Conservation (phyloP, 768 basidiomycete species). For the Amanita jacksonii region DNA sequence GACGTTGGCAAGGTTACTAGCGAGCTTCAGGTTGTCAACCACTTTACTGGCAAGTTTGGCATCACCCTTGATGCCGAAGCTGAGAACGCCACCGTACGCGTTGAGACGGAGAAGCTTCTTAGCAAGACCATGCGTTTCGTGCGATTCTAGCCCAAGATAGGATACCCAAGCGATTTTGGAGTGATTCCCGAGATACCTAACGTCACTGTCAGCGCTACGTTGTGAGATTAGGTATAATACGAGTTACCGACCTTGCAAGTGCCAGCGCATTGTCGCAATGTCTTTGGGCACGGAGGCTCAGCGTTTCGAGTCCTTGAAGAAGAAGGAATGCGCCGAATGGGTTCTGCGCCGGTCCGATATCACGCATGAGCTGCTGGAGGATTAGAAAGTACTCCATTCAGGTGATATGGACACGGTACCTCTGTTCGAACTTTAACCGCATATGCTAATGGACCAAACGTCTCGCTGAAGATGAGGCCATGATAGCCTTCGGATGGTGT, state of each 20-base stretch:
- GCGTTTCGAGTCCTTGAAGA: slow-evolving; percentile 73
- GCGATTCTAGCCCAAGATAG: slow-evolving; percentile 60
- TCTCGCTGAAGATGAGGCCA: slow-evolving; percentile 55
- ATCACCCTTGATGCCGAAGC: slow-evolving; percentile 65
- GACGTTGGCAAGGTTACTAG: slow-evolving; percentile 66
- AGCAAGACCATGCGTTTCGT: slow-evolving; percentile 52
- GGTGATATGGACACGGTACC: slow-evolving; percentile 11
- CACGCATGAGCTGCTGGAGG: slow-evolving; percentile 41
- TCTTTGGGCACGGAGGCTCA: slow-evolving; percentile 59
- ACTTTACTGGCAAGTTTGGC: slow-evolving; percentile 41
- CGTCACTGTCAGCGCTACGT: slow-evolving; percentile 10
- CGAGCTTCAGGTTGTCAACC: slow-evolving; percentile 63
- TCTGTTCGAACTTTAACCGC: slow-evolving; percentile 56
- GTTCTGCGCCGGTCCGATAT: slow-evolving; percentile 56
- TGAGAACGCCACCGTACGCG: slow-evolving; percentile 64
- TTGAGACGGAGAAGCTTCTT: slow-evolving; percentile 43
- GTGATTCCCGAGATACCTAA: slow-evolving; percentile 51
- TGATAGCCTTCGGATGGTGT: slow-evolving; percentile 71
- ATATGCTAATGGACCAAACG: slow-evolving; percentile 57
- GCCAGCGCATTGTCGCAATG: slow-evolving; percentile 64
- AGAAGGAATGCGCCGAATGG: slow-evolving; percentile 70
- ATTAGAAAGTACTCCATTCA: too few species aligned
- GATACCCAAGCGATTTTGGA: slow-evolving; percentile 67
- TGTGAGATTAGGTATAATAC: background rate
- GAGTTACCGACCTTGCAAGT: slow-evolving; percentile 39